Evolutionary conservation across 2,329 filamentous ascomycete species (phyloP).

Genomic region (Cytospora piceicola): DNA sequence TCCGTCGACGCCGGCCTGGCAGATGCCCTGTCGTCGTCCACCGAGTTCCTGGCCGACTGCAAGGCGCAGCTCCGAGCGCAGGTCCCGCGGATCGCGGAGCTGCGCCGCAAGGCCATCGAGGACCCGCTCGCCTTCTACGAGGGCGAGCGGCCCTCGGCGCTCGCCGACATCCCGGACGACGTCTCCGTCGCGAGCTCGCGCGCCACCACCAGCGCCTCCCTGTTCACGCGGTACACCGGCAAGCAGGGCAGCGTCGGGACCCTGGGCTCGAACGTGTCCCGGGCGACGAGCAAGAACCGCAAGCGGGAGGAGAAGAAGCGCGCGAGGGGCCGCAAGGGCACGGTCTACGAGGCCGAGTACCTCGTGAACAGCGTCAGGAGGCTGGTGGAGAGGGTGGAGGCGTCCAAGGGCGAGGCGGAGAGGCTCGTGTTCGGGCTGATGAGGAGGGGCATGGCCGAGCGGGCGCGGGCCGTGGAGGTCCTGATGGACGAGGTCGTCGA

Average conservation of each 20-base stretch:
- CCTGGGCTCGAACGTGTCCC: slow-evolving; percentile 71
- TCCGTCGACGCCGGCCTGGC: slow-evolving; percentile 79
- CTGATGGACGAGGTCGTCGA: slow-evolving; percentile 75
- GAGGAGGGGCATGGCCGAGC: slow-evolving; percentile 83
- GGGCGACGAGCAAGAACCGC: slow-evolving; percentile 86
- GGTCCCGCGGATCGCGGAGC: slow-evolving; percentile 80
- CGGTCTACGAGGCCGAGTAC: slow-evolving; percentile 97
- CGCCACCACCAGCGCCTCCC: slow-evolving; percentile 77
- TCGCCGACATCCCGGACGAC: slow-evolving; percentile 73
- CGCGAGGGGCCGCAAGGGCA: slow-evolving; percentile 92
- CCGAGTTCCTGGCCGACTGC: slow-evolving; percentile 93
- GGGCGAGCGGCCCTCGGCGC: slow-evolving; percentile 59
- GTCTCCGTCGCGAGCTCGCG: slow-evolving; percentile 84
- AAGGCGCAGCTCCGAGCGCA: slow-evolving; percentile 82
- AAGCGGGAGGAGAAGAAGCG: slow-evolving; percentile 92
- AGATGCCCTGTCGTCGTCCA: slow-evolving; percentile 80
- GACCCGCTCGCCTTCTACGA: slow-evolving; percentile 91
- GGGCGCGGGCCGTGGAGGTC: slow-evolving; percentile 76
- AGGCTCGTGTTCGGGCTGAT: slow-evolving; percentile 77
- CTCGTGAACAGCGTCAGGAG: slow-evolving; percentile 84
- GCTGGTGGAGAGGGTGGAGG: slow-evolving; percentile 80
- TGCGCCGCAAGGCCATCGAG: slow-evolving; percentile 77
- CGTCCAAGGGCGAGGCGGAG: slow-evolving; percentile 71
- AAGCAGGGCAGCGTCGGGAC: slow-evolving; percentile 67
- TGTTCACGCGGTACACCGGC: slow-evolving; percentile 92